Evolutionary conservation across 805 yeast species (phyloP).

Genomic region (Monosporozyma aquatica): DNA sequence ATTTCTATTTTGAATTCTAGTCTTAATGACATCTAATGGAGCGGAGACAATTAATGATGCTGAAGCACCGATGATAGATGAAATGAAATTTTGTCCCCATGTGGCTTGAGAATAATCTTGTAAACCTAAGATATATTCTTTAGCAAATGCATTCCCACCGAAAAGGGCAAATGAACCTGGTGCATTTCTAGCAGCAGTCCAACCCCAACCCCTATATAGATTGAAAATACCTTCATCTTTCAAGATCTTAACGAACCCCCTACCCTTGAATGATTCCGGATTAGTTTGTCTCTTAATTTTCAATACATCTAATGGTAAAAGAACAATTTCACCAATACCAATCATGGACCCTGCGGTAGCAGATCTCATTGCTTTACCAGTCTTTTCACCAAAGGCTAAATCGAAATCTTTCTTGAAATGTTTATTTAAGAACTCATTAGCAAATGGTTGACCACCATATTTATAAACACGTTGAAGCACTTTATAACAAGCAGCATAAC

Average conservation of each 20-base stretch:
- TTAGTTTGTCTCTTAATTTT: constrained; percentile 98
- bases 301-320: constrained; percentile 90
- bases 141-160: constrained; percentile 98
- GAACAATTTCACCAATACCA: constrained; percentile 95
- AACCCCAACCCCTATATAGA: constrained; percentile 96
- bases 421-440: constrained; percentile 78
- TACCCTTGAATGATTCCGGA: constrained; percentile 98
- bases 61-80: constrained; percentile 93
- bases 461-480: constrained; percentile 95
- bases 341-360: constrained; percentile 97
- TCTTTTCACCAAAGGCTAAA: constrained; percentile 75
- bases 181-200: constrained; percentile 99
- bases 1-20: constrained; percentile 94
- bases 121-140: constrained; percentile 85
- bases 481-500: constrained; percentile 96
- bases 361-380: constrained; percentile 93
- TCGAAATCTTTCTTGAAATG: constrained; percentile 69
- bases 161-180: constrained; percentile 97
- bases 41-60: constrained; percentile 95
- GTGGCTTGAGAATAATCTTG: constrained; percentile 84
- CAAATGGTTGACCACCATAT: constrained; percentile 99
- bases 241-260: constrained; percentile 84
- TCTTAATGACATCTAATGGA: constrained; percentile 95
- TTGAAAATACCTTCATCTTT: constrained; percentile 81
- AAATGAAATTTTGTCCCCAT: constrained; percentile 88